Evolutionary conservation across 2,329 filamentous ascomycete genomes (phyloP), one percentile per base, ranked within the genome.

Genomic region (Pestalotiopsis sp.): DNA sequence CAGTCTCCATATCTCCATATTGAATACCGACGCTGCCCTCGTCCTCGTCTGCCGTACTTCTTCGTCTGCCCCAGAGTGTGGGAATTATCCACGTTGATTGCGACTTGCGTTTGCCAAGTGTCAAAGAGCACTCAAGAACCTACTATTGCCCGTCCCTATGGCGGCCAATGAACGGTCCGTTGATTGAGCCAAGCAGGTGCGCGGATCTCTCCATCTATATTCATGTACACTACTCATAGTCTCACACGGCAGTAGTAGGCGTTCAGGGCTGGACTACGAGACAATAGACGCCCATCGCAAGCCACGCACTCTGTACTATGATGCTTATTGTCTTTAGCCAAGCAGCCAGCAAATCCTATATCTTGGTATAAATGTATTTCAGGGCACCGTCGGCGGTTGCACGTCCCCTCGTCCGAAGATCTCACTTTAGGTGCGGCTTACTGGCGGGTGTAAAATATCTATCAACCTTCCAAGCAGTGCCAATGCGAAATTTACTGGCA

Each of bases 381-480:
- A n/a, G 9, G 9, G 9, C 9, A 52, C 7, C 17, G 17, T 23
- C 45, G 7, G 20, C 11, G 20, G 17, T 52, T 20, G 20, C 7
- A n/a, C 45, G n/a, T 52, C 61, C 61, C 61, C 52, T 64, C 61
- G 61, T 64, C 61, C 61, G 61, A 39, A 39, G 25, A 59, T 64
- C 39, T 20, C 59, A 62, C 17, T 38, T n/a, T n/a, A 20, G 36
- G 45, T 52, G 17, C 45, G 45, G 20, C 45, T 52, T 38, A 39
- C 25, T 58, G 27, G 63, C 7, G 13, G 27, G 20, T 20, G 55
- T 36, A 41, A 23, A 66, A 36, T 25, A 27, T 63, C 41, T 55
- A 67, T 67, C 58, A 20, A 55, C 65, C 49, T 23, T 66, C 64
- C 45, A 27, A 65, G 55, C 25, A 60, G 17, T 55, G 52, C 64